These are phyloP conservation scores for Moesziomyces parantarcticus DNA, from an alignment of 1,284 basidiomycete species.

Conservation along the genomic window DNA sequence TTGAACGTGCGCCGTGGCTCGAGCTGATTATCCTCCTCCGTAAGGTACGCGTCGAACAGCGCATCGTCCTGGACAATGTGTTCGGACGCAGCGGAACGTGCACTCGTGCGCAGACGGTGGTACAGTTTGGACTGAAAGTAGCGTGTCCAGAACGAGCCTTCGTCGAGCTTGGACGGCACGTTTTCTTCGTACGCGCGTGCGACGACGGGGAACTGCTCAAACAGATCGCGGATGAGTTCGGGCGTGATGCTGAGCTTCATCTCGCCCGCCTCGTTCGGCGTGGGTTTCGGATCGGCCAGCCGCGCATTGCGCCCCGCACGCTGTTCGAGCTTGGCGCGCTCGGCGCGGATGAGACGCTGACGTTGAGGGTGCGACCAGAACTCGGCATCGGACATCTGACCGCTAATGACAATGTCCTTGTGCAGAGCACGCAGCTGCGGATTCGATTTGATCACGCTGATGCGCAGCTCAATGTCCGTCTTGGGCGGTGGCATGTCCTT, in stretches of 20 bases:
- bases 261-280: constrained; percentile 63
- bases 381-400: constrained; percentile 58
- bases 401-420: constrained; percentile 60
- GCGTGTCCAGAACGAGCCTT: constrained; percentile 93
- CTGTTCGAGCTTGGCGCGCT: constrained; percentile 57
- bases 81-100: constrained; percentile 83
- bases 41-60: constrained; percentile 94
- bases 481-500: constrained; percentile 12
- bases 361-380: constrained; percentile 67
- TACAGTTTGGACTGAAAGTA: constrained; percentile 96
- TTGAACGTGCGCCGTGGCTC: constrained; percentile 81
- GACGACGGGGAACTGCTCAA: constrained; percentile 96
- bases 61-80: constrained; percentile 89
- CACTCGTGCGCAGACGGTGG: constrained; percentile 91
- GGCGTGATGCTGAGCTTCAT: constrained; percentile 91
- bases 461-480: constrained; percentile 59
- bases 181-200: constrained; percentile 90
- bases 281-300: constrained; percentile 64
- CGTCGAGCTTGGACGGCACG: constrained; percentile 86
- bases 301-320: constrained; percentile 59
- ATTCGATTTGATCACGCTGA: constrained; percentile 59
- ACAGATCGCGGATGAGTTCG: constrained; percentile 92
- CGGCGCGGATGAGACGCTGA: constrained; percentile 57
- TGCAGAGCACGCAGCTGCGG: constrained; percentile 57
- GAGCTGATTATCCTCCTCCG: constrained; percentile 89